Conservation (phyloP, 2,329 filamentous ascomycete species). For the Trichoderma guizhouense region DNA sequence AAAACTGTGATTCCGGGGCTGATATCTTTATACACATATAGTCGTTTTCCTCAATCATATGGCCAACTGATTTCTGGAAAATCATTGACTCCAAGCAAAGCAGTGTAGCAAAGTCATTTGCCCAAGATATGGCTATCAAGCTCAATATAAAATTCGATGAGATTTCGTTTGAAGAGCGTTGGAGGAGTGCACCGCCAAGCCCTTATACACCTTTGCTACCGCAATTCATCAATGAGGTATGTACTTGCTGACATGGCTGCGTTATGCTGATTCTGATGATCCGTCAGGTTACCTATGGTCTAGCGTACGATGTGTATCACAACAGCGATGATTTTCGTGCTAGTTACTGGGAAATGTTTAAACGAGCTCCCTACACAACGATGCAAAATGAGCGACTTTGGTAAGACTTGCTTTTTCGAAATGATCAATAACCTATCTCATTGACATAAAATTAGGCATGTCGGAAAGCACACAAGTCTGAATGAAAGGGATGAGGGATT, state of each 20-base stretch:
- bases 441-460: background rate
- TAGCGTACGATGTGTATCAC: background rate
- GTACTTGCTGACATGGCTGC: background rate
- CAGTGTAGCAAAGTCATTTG: background rate
- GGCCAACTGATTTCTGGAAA: background rate
- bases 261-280: background rate
- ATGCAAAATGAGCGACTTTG: background rate
- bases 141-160: background rate
- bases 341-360: background rate
- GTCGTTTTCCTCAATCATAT: background rate
- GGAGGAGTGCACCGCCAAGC: background rate
- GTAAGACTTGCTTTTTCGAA: background rate
- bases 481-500: background rate
- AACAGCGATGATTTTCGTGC: background rate
- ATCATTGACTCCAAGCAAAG: background rate
- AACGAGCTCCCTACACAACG: background rate
- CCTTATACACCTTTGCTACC: background rate
- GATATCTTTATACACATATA: background rate
- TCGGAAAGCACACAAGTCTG: background rate
- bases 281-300: background rate
- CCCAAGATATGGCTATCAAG: background rate
- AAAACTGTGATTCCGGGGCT: background rate
- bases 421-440: fast-evolving
- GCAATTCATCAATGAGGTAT: background rate
- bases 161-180: background rate